Evolutionary conservation across 1,284 basidiomycete genomes (phyloP).

Genomic region (Chalciporus sp.): DNA sequence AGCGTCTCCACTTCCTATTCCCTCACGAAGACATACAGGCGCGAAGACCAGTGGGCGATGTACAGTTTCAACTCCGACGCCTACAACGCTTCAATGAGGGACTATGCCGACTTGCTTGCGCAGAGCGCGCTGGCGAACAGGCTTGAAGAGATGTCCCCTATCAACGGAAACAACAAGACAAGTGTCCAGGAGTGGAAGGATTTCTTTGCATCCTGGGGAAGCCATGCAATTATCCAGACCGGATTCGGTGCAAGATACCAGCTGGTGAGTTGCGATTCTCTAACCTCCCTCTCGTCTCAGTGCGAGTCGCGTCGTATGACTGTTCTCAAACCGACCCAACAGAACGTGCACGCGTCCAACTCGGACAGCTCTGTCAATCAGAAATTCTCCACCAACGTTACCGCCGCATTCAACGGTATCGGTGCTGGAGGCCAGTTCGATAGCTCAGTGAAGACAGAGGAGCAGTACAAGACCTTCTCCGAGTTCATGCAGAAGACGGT

Average conservation of each 20-base stretch:
- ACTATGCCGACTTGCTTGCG: constrained; percentile 2
- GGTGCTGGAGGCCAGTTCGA: not conserved
- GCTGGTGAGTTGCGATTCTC: not conserved
- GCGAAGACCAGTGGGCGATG: constrained; percentile 12
- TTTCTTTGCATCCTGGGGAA: constrained; percentile 2
- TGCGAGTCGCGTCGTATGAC: too few species aligned
- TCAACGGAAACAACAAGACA: not conserved
- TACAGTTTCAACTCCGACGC: constrained; percentile 7
- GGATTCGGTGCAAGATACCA: constrained; percentile 4
- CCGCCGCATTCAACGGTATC: constrained; percentile 1
- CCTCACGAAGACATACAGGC: constrained; percentile 5
- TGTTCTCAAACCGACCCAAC: too few species aligned
- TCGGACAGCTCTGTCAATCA: constrained; percentile 1
- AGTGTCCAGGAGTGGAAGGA: constrained; percentile 1
- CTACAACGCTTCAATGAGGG: constrained; percentile 6
- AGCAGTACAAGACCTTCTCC: constrained; percentile 3
- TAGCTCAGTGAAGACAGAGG: constrained; percentile 1
- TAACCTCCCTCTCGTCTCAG: too few species aligned
- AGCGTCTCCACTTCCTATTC: constrained; percentile 7
- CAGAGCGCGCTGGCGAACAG: not conserved
- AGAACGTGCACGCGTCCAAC: constrained; percentile 5
- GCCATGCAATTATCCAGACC: constrained; percentile 2
- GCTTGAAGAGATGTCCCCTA: not conserved
- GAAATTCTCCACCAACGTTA: constrained; percentile 1
- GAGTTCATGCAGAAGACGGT: constrained; percentile 5